Conservation (phyloP, 805 yeast genomes). For the Ogataea nitratoaversa region DNA sequence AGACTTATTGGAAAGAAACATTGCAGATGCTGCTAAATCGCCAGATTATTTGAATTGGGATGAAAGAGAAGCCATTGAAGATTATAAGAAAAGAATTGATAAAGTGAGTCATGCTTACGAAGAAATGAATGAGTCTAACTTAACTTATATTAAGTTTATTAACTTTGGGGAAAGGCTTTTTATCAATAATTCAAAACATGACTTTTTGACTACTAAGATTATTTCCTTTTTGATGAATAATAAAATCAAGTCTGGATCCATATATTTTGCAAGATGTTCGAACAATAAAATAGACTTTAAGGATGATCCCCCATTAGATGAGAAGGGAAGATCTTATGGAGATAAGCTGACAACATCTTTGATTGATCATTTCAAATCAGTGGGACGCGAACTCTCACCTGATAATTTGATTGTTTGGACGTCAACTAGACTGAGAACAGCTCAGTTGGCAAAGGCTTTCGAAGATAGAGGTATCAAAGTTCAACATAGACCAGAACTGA, state of each 20-base stretch:
- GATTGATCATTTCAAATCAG: constrained; percentile 26
- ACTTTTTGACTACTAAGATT: constrained; percentile 85
- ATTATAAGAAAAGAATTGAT: constrained; percentile 70
- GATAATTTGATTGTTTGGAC: constrained; percentile 80
- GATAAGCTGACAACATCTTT: constrained; percentile 58
- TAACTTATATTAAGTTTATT: constrained; percentile 78
- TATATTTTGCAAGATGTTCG: constrained; percentile 87
- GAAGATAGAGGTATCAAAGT: constrained; percentile 58
- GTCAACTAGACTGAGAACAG: constrained; percentile 80
- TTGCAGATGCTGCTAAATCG: constrained; percentile 78
- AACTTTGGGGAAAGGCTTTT: constrained; percentile 86
- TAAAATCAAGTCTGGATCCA: constrained; percentile 79
- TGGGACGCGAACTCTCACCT: constrained; percentile 23
- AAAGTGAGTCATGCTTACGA: constrained; percentile 67
- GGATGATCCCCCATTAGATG: constrained; percentile 78
- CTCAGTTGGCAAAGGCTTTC: constrained; percentile 72
- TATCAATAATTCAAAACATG: constrained; percentile 76
- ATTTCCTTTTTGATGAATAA: constrained; percentile 91
- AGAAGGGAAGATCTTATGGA: constrained; percentile 68
- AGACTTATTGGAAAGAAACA: constrained; percentile 64
- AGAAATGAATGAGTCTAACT: constrained; percentile 55
- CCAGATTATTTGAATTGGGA: constrained; percentile 85
- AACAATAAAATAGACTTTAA: constrained; percentile 54
- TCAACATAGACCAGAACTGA: constrained; percentile 74
- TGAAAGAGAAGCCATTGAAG: constrained; percentile 65